A percentile compares a stretch with the other conserved stretches of the same genome.
phyloP scores from a whole-genome alignment of 257 asterid genomes.

The Plectranthus barbatus region DNA sequence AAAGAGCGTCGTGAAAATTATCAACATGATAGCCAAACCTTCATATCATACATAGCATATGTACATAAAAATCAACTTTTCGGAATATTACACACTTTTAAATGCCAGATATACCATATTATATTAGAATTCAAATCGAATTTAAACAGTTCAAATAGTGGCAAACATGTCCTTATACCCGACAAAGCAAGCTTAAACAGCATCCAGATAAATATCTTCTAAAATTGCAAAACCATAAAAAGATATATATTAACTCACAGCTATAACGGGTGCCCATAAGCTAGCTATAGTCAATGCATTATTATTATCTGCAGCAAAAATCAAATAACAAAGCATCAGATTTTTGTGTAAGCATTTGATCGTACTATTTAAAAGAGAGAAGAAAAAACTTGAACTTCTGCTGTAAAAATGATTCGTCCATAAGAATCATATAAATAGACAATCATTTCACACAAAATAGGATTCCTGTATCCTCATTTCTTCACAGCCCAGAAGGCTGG shows the following conservation, averaged over 20 bases:
- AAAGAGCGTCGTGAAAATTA: too few species aligned
- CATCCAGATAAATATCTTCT: neutral
- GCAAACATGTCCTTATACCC: too few species aligned
- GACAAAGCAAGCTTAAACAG: neutral
- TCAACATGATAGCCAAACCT: too few species aligned
- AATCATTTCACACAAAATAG: neutral
- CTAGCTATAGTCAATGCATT: conserved; percentile 66
- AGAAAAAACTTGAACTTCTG: neutral
- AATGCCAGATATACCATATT: too few species aligned
- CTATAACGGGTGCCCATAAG: conserved; percentile 95
- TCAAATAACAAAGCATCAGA: conserved; percentile 18
- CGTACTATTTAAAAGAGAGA: neutral
- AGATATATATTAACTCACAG: conserved; percentile 54
- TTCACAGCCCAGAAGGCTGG: neutral
- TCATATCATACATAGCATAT: too few species aligned
- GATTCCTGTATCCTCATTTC: neutral
- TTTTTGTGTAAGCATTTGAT: neutral
- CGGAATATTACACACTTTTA: too few species aligned
- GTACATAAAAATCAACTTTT: too few species aligned
- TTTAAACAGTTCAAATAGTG: too few species aligned
- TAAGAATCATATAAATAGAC: neutral
- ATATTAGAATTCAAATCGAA: too few species aligned
- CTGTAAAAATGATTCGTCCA: neutral
- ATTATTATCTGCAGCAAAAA: conserved; percentile 60
- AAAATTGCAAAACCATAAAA: conserved; percentile 1